phyloP scores from a whole-genome alignment of 352 stramenopile species.

The Globisporangium barbulae region DNA sequence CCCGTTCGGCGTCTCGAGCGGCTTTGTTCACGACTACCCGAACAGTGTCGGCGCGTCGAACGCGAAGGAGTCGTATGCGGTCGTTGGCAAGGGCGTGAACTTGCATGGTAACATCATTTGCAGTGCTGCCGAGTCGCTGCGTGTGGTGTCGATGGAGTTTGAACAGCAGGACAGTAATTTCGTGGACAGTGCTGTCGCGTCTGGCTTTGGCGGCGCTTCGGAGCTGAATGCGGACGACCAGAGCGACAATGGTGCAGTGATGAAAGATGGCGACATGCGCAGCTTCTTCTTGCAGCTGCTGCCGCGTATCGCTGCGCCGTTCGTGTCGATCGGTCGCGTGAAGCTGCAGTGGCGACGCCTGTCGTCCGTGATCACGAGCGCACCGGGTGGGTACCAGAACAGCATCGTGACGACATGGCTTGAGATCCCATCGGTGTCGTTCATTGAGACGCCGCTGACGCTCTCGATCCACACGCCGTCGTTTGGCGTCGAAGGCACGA shows the following conservation, averaged over 20 bases:
- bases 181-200: constrained; percentile 28
- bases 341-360: constrained; percentile 61
- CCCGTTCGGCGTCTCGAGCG: constrained; percentile 51
- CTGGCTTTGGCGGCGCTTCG: constrained; percentile 37
- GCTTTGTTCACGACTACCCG: constrained; percentile 66
- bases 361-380: constrained; percentile 44
- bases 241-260: constrained; percentile 23
- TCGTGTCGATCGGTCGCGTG: constrained; percentile 52
- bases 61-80: constrained; percentile 44
- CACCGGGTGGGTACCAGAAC: constrained; percentile 24
- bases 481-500: constrained; percentile 66
- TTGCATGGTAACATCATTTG: constrained; percentile 55
- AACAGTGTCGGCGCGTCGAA: constrained; percentile 32
- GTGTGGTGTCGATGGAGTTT: constrained; percentile 53
- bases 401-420: constrained; percentile 67
- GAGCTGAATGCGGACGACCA: constrained; percentile 3
- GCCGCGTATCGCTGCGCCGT: constrained; percentile 35
- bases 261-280: constrained; percentile 56
- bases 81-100: constrained; percentile 65
- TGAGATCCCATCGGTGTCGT: constrained; percentile 60
- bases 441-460: constrained; percentile 62
- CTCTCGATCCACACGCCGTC: constrained; percentile 60
- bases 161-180: constrained; percentile 36
- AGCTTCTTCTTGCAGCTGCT: constrained; percentile 62
- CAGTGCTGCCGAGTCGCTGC: constrained; percentile 45